Evolutionary conservation across 805 yeast species (phyloP).

Genomic region (Saturnispora serradocipensis): DNA sequence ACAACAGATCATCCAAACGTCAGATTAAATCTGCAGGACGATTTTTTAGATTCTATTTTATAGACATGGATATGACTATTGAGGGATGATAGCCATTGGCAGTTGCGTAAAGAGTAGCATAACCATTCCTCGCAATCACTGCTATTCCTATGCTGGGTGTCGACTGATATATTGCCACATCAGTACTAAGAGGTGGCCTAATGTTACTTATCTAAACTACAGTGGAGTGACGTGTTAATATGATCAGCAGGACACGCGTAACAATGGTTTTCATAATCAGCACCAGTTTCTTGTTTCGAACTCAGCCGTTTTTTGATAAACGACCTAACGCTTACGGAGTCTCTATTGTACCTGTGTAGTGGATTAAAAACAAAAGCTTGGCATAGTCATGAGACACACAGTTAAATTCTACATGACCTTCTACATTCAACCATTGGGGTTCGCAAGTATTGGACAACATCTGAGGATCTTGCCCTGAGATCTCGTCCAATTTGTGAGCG

Average conservation of each 20-base stretch:
- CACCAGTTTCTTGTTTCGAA: not conserved
- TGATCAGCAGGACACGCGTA: not conserved
- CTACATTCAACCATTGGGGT: too few species aligned
- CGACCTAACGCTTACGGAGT: not conserved
- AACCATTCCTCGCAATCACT: too few species aligned
- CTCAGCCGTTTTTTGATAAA: not conserved
- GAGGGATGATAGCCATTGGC: too few species aligned
- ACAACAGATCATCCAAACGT: not conserved
- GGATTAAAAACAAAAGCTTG: too few species aligned
- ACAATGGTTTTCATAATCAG: not conserved
- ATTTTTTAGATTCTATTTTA: conserved; percentile 12
- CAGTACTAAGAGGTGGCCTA: not conserved
- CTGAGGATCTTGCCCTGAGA: not conserved
- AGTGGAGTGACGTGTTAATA: not conserved
- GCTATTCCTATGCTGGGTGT: too few species aligned
- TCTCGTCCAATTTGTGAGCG: not conserved
- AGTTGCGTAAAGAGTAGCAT: too few species aligned
- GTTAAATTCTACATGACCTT: too few species aligned
- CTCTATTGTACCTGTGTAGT: not conserved
- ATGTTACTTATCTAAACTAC: not conserved
- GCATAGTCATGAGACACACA: too few species aligned
- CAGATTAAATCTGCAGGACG: conserved; percentile 5
- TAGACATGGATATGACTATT: not conserved
- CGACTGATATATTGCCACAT: too few species aligned
- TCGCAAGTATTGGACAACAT: too few species aligned